A percentile compares a stretch with the other conserved stretches of the same genome.
Evolutionary conservation across 2,329 filamentous ascomycete species (phyloP).

Genomic region (Paraconiothyrium sp.): DNA sequence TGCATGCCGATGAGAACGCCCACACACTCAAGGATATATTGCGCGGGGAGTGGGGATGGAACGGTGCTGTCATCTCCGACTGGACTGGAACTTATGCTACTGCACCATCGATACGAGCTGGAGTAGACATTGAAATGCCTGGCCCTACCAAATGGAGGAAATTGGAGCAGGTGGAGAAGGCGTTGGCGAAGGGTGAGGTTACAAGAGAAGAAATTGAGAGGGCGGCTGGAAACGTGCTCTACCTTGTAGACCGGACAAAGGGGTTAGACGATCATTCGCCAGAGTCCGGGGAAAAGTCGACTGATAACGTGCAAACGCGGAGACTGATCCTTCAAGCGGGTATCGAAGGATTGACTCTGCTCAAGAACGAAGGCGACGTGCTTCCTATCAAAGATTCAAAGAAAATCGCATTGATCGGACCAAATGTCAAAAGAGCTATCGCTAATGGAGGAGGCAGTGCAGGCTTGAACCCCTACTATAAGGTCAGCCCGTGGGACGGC

Average conservation of each 20-base stretch:
- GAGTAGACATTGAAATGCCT: constrained; percentile 54
- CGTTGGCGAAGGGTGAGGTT: constrained; percentile 47
- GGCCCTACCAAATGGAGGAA: constrained; percentile 53
- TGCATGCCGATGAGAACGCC: constrained; percentile 53
- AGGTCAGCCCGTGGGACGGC: constrained; percentile 70
- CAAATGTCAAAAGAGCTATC: constrained; percentile 73
- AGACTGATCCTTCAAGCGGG: constrained; percentile 69
- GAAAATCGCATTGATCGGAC: constrained; percentile 72
- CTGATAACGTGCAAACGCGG: constrained; percentile 63
- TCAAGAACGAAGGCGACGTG: constrained; percentile 70
- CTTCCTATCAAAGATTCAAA: constrained; percentile 67
- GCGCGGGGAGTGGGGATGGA: constrained; percentile 52
- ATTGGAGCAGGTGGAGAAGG: constrained; percentile 44
- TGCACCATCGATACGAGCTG: constrained; percentile 50
- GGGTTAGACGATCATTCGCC: constrained; percentile 64
- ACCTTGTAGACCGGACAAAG: constrained; percentile 70
- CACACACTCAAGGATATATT: constrained; percentile 55
- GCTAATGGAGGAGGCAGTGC: constrained; percentile 75
- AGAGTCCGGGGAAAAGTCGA: constrained; percentile 66
- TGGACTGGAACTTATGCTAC: constrained; percentile 54
- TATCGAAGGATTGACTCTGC: constrained; percentile 68
- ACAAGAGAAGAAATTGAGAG: constrained; percentile 59
- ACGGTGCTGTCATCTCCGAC: constrained; percentile 56
- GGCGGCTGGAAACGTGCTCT: constrained; percentile 66
- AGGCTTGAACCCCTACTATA: constrained; percentile 75